These are phyloP conservation scores for Cyberlindnera euphorbiae DNA, from an alignment of 805 yeast genomes.

Conservation along the genomic window DNA sequence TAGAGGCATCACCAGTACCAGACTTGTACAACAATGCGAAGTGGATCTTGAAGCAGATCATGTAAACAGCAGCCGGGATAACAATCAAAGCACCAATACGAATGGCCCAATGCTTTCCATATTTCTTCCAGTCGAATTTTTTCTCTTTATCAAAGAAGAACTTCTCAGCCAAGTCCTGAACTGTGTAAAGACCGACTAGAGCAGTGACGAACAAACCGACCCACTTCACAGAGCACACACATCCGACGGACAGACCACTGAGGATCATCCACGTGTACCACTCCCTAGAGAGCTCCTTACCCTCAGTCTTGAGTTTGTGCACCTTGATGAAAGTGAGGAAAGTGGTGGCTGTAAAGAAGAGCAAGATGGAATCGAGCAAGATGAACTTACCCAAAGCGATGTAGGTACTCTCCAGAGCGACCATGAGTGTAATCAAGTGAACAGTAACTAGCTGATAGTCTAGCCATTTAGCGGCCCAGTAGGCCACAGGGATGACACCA, in stretches of 20 bases:
- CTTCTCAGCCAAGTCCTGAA: slow-evolving; percentile 47
- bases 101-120: slow-evolving; percentile 64
- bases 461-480: slow-evolving; percentile 59
- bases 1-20: slow-evolving; percentile 92
- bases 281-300: slow-evolving; percentile 32
- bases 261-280: slow-evolving; percentile 54
- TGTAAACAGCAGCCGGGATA: slow-evolving; percentile 66
- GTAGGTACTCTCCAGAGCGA: slow-evolving; percentile 62
- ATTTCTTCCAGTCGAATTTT: slow-evolving; percentile 29
- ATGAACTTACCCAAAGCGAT: slow-evolving; percentile 72
- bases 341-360: slow-evolving; percentile 72
- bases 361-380: slow-evolving; percentile 67
- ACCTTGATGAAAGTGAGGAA: slow-evolving; percentile 54
- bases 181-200: slow-evolving; percentile 54
- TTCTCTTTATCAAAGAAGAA: slow-evolving; percentile 27
- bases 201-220: slow-evolving; percentile 70
- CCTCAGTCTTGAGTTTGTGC: slow-evolving; percentile 39
- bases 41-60: slow-evolving; percentile 75
- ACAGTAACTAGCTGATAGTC: slow-evolving; percentile 47
- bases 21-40: slow-evolving; percentile 68
- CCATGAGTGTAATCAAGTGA: slow-evolving; percentile 58
- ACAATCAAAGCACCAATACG: slow-evolving; percentile 63
- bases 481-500: slow-evolving; percentile 64
- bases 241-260: slow-evolving; percentile 69
- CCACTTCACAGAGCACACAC: slow-evolving; percentile 84